Conservation (phyloP, 2,329 filamentous ascomycete genomes). For the Calonectria pteridis region DNA sequence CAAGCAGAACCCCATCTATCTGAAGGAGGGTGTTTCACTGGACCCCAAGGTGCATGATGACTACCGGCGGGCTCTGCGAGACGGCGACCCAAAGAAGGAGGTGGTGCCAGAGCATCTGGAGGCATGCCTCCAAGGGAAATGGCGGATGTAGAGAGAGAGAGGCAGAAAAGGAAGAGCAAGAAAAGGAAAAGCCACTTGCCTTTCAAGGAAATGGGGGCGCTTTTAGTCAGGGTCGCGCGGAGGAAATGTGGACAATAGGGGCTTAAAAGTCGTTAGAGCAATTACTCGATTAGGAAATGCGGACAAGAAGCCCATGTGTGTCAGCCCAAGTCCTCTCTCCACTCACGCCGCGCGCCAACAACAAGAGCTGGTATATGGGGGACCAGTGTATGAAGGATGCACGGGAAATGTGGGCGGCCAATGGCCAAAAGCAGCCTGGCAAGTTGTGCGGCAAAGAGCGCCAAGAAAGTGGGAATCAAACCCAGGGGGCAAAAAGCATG, state of each 20-base stretch:
- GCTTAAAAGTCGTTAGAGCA: neutral
- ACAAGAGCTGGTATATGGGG: neutral
- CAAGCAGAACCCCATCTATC: slow-evolving; percentile 19
- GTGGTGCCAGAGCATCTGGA: neutral
- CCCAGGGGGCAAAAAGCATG: neutral
- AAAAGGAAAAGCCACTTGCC: neutral
- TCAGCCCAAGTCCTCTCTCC: neutral
- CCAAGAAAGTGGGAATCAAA: neutral
- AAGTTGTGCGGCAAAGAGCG: neutral
- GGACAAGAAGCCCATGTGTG: neutral
- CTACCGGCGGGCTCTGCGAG: neutral
- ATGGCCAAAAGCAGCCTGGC: too few species aligned
- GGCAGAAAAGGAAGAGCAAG: neutral
- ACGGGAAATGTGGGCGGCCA: neutral
- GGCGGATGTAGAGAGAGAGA: neutral
- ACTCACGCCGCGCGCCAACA: neutral
- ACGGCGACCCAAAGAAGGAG: neutral
- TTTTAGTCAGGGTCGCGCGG: neutral
- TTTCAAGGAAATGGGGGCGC: neutral
- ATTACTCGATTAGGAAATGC: neutral
- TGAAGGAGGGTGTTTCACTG: slow-evolving; percentile 5
- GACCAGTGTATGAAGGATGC: neutral
- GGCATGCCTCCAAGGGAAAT: neutral
- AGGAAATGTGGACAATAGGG: neutral
- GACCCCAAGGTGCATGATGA: neutral